phyloP scores from a whole-genome alignment of 1,284 basidiomycete species.

The Ustilago tritici region DNA sequence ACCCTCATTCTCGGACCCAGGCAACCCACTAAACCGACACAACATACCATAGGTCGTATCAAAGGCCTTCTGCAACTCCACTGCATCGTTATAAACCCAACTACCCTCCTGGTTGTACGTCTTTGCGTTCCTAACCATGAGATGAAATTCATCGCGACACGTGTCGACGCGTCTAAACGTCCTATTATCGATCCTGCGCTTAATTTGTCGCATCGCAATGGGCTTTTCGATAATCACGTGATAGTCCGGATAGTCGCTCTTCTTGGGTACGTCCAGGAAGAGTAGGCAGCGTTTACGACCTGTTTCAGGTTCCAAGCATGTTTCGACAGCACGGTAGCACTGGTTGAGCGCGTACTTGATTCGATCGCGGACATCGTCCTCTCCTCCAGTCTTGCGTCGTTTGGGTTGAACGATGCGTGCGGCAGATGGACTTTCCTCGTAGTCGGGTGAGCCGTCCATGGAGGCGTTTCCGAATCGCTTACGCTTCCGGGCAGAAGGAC shows the following conservation, averaged over 20 bases:
- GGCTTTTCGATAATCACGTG: conserved; percentile 76
- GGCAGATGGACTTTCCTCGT: conserved; percentile 42
- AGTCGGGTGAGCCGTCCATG: conserved; percentile 48
- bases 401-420: conserved; percentile 71
- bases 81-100: conserved; percentile 91
- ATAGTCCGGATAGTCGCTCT: conserved; percentile 89
- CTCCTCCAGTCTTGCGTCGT: conserved; percentile 78
- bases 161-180: conserved; percentile 81
- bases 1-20: conserved; percentile 53
- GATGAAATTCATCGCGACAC: conserved; percentile 83
- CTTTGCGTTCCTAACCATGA: conserved; percentile 93
- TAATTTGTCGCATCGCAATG: conserved; percentile 87
- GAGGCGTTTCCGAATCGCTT: conserved; percentile 56
- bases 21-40: conserved; percentile 52
- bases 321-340: conserved; percentile 82
- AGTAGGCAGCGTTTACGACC: conserved; percentile 64
- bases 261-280: conserved; percentile 70
- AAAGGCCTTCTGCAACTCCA: conserved; percentile 65
- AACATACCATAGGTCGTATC: conserved; percentile 60
- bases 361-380: conserved; percentile 70
- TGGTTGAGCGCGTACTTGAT: conserved; percentile 88
- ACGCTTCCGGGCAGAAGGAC: conserved; percentile 60
- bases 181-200: conserved; percentile 80
- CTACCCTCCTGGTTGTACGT: conserved; percentile 75
- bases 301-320: conserved; percentile 78